These are phyloP conservation scores for Eutrema salsugineum DNA, from an alignment of 441 rosid species.

Conservation along the genomic window DNA sequence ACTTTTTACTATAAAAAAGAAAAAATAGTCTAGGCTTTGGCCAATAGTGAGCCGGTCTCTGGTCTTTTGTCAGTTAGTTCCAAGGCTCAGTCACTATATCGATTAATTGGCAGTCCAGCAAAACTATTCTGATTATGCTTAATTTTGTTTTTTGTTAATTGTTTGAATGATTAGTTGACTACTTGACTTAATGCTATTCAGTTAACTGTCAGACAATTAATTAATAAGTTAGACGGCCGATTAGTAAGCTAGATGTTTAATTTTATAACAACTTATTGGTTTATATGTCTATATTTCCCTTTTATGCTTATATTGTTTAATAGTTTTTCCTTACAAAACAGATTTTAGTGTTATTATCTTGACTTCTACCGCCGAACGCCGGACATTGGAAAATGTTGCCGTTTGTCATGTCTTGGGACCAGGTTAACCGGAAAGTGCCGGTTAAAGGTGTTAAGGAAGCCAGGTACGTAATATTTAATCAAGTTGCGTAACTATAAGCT, in stretches of 20 bases:
- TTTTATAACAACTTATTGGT: neutral
- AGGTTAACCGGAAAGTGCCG: neutral
- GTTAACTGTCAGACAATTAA: neutral
- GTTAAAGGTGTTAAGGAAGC: neutral
- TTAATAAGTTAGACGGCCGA: neutral
- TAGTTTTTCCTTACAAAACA: neutral
- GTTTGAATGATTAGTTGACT: neutral
- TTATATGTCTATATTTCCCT: neutral
- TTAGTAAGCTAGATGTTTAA: neutral
- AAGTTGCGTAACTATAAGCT: neutral
- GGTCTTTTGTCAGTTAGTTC: neutral
- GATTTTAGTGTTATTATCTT: neutral
- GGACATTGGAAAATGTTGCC: neutral
- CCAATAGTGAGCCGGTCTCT: neutral
- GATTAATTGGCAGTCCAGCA: neutral
- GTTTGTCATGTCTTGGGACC: neutral
- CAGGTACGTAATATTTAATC: neutral
- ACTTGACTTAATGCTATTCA: neutral
- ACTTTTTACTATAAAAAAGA: neutral
- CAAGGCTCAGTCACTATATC: neutral
- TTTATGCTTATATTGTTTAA: neutral
- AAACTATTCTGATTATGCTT: neutral
- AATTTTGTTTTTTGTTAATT: neutral
- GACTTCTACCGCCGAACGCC: slow-evolving; percentile 13
- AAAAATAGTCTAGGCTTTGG: neutral